Base-by-base conservation (phyloP, 2,329 filamentous ascomycete species). In the Alternaria arbusti region DNA sequence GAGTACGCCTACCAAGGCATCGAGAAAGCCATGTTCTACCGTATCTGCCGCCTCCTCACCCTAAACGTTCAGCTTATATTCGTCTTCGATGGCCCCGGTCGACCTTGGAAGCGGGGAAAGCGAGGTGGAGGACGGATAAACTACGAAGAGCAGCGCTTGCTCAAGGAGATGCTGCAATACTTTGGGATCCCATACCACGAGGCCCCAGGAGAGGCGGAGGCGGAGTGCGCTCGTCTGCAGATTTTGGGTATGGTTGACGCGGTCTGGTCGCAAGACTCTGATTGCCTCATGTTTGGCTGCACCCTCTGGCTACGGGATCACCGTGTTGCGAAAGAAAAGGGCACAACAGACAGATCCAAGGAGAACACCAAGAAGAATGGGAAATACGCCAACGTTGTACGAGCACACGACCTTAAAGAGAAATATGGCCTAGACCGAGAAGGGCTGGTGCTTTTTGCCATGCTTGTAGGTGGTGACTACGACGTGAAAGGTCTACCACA, bases 71-170 rank as follows among this genome's bases (percentile, higher is more conserved):
- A 86, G 44, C 78, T 85, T 1, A 67, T 87, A 7, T 87, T 88
- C 59, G 82, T 88, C 4, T 87, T 86, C 64, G 86, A 88, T 60
- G 86, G 86, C 1, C 78, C 83, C 10, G 80, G 82, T 15, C 82
- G 76, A 60, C 78, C 79, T 1, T 70, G 75, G 71, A 81, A 83
- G 66, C 67, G 77, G 13, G 72, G 74, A 10, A 66, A 78, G 44
- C 54, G 68, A 32, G 70, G 72, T 0, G 74, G 74, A 12, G 67
- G 71, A 2, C 73, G 66, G n/a, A 66, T 83, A 17, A 73, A 82
- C 22, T 74, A 74, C 47, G 65, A 81, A 12, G 61, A 72, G 55
- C 72, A 74, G 13, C 66, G 68, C 40, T 59, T 80, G 7, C 63
- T 84, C 5, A 73, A 82, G 28, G 72, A 82, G 52, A 63, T 75